Percentiles rank a stretch among this genome's conserved stretches.
phyloP scores from a whole-genome alignment of 257 asterid genomes.

The Solanum raphanifolium region DNA sequence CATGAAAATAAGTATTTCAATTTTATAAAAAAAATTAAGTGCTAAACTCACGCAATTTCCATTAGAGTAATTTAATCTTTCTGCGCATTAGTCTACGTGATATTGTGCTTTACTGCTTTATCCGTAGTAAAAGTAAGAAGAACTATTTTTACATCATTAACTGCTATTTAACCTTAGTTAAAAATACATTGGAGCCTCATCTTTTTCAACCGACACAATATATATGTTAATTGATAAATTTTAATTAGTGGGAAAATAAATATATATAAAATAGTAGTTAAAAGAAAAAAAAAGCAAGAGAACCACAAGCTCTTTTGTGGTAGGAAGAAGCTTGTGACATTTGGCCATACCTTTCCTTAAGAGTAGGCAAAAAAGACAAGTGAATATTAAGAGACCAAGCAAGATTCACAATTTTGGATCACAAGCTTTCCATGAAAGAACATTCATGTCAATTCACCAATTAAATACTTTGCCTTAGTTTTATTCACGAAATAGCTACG shows the following conservation, averaged over 20 bases:
- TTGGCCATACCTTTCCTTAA: conserved; percentile 12
- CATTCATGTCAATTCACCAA: not conserved
- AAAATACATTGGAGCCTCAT: not conserved
- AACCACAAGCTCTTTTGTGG: not conserved
- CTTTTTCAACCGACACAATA: not conserved
- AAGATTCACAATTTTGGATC: conserved; percentile 13
- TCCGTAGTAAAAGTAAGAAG: not conserved
- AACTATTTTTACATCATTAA: not conserved
- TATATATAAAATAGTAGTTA: not conserved
- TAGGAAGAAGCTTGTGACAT: not conserved
- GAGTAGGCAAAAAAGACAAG: conserved; percentile 3
- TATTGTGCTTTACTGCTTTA: not conserved
- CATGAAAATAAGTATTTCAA: not conserved
- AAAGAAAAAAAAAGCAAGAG: not conserved
- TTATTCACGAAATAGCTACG: not conserved
- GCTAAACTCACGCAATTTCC: not conserved
- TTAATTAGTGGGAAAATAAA: not conserved
- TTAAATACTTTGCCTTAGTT: not conserved
- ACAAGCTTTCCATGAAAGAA: conserved; percentile 19
- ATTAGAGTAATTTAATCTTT: not conserved
- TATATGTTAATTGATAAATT: not conserved
- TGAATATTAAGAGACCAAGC: not conserved
- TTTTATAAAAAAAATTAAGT: not conserved
- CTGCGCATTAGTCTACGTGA: not conserved
- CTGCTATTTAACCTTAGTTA: not conserved